phyloP scores from a whole-genome alignment of 192 early-diverging fungal species.

The Thoreauomyces humboldtii region DNA sequence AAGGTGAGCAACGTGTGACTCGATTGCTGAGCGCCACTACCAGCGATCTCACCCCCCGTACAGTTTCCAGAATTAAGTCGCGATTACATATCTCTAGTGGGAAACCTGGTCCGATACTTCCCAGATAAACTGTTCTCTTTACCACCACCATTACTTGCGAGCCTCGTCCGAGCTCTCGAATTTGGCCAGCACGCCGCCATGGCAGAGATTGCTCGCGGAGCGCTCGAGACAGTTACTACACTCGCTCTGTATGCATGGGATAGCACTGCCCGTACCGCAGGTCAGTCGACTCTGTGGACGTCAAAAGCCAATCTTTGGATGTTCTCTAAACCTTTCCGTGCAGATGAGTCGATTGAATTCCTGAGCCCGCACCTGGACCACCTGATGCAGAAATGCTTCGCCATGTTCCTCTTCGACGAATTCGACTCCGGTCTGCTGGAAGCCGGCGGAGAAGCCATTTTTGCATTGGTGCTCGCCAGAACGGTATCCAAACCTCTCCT shows the following conservation, averaged over 20 bases:
- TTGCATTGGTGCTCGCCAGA: conserved; percentile 55
- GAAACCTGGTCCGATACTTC: conserved; percentile 61
- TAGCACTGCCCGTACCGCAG: too few species aligned
- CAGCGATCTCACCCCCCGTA: too few species aligned
- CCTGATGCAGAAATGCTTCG: conserved; percentile 52
- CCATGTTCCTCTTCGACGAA: conserved; percentile 61
- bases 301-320: too few species aligned
- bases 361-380: conserved; percentile 42
- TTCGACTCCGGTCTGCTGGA: conserved; percentile 64
- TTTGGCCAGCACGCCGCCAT: conserved; percentile 63
- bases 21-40: not conserved
- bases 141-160: conserved; percentile 48
- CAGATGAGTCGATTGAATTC: conserved; percentile 28
- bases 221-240: conserved; percentile 64
- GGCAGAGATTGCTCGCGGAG: conserved; percentile 52
- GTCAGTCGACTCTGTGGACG: too few species aligned
- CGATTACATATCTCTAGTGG: conserved; percentile 65
- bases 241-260: conserved; percentile 58
- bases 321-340: too few species aligned
- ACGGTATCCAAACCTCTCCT: conserved; percentile 25
- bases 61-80: conserved; percentile 62
- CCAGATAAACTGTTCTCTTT: conserved; percentile 56
- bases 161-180: conserved; percentile 59
- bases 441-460: conserved; percentile 54
- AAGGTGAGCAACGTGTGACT: conserved; percentile 39